Evolutionary conservation across 805 yeast species (phyloP), one percentile per base, ranked within the genome.

Genomic region (Nakazawaea pomicola): DNA sequence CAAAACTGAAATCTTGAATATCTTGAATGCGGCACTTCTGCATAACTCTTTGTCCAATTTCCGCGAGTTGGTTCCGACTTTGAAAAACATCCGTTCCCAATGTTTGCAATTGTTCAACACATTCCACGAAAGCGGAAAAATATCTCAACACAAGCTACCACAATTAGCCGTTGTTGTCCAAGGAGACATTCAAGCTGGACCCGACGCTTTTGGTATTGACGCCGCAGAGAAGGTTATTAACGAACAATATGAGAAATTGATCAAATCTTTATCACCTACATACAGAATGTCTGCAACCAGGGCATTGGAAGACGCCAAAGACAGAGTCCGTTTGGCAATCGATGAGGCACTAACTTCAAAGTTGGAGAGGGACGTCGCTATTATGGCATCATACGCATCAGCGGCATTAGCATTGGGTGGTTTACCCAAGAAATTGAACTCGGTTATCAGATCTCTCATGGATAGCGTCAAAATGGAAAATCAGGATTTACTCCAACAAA

Each of bases 171-270:
- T 89, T 4, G 79, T 90, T 8, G 96, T 91, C 4, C 91, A 89
- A 59, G 99, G 99, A 27, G 98, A 93, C 56, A 70, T 78, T 1
- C 95, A 86, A 45, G 95, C 97, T 2, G 97, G 96, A 2, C 88
- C 95, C 1, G 89, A 83, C 52, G 98, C 97, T 0, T 93, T 93
- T 62, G 76, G 88, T 12, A 58, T 93, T 30, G 83, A 74, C 32
- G 74, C 76, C 46, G 97, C 96, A 1, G 83, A 83, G 43, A 74
- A 76, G 47, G 72, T 89, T 1, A 52, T 82, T 24, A 65, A 66
- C 30, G 85, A 79, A 29, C 75, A 78, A 6, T 87, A 76, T 54
- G 75, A 73, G n/a, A 82, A 81, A 53, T 63, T 88, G 48, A 64
- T 78, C 49, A 76, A 74, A 43, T 57, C 72, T 7, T 62, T 93